Evolutionary conservation across 345 rosid species (phyloP), one percentile per base, ranked within the genome.

Genomic region (Eucalyptus polyanthemos): DNA sequence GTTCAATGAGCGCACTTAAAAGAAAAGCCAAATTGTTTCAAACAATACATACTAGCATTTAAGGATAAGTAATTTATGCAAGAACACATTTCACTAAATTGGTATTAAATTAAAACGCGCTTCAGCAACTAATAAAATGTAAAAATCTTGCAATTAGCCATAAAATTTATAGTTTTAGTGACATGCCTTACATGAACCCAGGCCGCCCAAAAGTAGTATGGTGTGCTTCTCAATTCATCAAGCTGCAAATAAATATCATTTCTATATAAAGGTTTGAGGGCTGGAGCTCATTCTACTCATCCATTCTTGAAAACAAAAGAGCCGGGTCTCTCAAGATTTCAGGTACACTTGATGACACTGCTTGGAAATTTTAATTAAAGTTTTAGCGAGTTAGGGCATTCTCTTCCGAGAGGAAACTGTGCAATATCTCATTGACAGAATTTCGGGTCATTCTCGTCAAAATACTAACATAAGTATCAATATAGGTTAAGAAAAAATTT

Each of bases 361-460:
- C 13, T 56, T 1, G 12, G 6, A 0, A 56, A 56, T 56, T 56
- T 56, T 56, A 56, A 22, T 56, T 56, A 0, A 56, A 56, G 12
- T 56, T 22, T 22, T 1, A 56, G 6, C 6, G 1, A 9, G 62
- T 56, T 0, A 56, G 3, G 29, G 12, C 3, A 22, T 56, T 22
- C 6, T 22, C 13, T 56, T 56, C 3, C 6, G 6, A 0, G 27
- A 56, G 62, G 62, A 56, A 54, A 22, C 6, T 22, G 1, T 56
- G 27, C 12, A 56, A 56, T 56, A 9, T 22, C 62, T 9, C 60
- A 22, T 54, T 54, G 60, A 21, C 0, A 22, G 6, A 56, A 56
- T 56, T 56, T 9, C 1, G 1, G 22, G 62, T 2, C 1, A 6
- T 22, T 56, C 29, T 0, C 1, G 0, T 56, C 27, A 22, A 56